Base-by-base conservation (phyloP, 257 asterid genomes). In the Scutellaria minor region DNA sequence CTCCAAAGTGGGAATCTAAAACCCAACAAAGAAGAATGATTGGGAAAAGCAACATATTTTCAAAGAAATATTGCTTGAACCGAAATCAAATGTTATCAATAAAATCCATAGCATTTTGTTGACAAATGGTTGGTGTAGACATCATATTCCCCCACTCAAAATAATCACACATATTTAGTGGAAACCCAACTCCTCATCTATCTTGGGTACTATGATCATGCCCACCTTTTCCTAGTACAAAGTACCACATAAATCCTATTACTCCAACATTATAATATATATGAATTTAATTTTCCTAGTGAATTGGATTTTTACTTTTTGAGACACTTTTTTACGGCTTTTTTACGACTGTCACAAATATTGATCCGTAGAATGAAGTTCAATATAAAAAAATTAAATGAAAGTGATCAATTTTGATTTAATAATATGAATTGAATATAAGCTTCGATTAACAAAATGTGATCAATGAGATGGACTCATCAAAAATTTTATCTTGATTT, bases 1-100 rank as follows among this genome's bases (percentile, higher is more conserved):
- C 45, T 72, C 40, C 77, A 77, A 77, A 73, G 85, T 81, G 81
- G 77, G 85, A 73, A 77, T 77, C 84, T 41, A 75, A 76, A 76
- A 62, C 37, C 79, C 82, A 77, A 76, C 81, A 57, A 72, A 58
- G 45, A 50, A 40, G 76, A 57, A 68, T 72, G 73, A 54, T 72
- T 59, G 75, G 10, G 9, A 63, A 76, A 67, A 48, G 65, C 72
- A 70, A 75, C 71, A 75, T 60, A 76, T 66, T 76, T 15, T 37
- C 59, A 60, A 75, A 11, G 57, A 65, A 64, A 41, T 13, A 47
- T 10, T 46, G 52, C 52, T 72, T 51, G 41, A 13, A 70, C 42
- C 27, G 40, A 31, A 22, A 61, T 78, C 61, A 44, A 37, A 3
- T 13, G 35, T 35, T 5, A 0, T 0, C 10, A 2, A 31, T 58